A percentile compares a stretch with the other conserved stretches of the same genome.
phyloP scores from a whole-genome alignment of 1,139 yeast genomes.

The Yamadazyma atlantica region DNA sequence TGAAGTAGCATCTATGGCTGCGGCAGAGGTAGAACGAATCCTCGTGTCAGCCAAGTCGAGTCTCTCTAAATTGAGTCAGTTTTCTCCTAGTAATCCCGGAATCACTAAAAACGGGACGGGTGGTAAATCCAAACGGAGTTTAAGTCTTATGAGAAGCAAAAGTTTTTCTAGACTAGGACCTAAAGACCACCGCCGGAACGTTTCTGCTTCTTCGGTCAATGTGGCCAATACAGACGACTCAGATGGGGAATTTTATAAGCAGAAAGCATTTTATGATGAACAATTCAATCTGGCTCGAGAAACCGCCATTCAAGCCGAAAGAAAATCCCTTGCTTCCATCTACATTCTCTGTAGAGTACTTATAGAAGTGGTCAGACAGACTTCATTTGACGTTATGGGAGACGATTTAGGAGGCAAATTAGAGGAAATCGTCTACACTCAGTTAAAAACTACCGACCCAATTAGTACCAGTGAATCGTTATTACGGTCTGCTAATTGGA shows the following conservation, averaged over 20 bases:
- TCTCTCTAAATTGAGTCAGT: conserved; percentile 12
- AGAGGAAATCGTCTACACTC: conserved; percentile 92
- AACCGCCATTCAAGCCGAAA: conserved; percentile 78
- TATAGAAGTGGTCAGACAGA: conserved; percentile 88
- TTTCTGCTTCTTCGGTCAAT: conserved; percentile 30
- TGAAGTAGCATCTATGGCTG: conserved; percentile 79
- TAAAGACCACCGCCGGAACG: conserved; percentile 36
- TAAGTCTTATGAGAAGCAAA: conserved; percentile 42
- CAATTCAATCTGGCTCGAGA: conserved; percentile 61
- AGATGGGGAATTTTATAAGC: conserved; percentile 22
- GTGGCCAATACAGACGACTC: conserved; percentile 1
- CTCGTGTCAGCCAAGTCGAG: conserved; percentile 22
- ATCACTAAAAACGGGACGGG: conserved; percentile 12
- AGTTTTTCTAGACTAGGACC: conserved; percentile 36
- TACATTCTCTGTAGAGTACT: conserved; percentile 90
- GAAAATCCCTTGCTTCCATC: conserved; percentile 83
- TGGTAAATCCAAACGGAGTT: conserved; percentile 34
- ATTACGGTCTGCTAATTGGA: conserved; percentile 91
- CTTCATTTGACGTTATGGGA: conserved; percentile 69
- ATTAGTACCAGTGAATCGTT: conserved; percentile 57
- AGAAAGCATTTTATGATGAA: conserved; percentile 29
- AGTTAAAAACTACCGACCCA: conserved; percentile 86
- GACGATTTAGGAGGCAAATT: conserved; percentile 80
- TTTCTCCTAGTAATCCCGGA: conserved; percentile 12
- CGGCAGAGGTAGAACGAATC: conserved; percentile 54